A percentile compares a stretch with the other conserved stretches of the same genome.
Evolutionary conservation across 192 early-diverging fungal species (phyloP).

Genomic region (Mortierella hygrophila): DNA sequence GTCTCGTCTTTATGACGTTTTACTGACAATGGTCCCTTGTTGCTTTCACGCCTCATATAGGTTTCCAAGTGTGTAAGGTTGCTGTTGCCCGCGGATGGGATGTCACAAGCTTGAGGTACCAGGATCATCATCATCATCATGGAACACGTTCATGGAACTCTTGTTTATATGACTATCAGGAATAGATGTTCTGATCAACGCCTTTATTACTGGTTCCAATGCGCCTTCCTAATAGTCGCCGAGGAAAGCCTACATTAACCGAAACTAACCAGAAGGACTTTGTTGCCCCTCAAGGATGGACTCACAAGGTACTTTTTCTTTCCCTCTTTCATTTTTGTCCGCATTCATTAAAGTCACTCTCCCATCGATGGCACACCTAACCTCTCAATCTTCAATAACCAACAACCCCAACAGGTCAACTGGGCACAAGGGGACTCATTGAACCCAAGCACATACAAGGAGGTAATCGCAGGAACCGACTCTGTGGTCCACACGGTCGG

Average conservation of each 20-base stretch:
- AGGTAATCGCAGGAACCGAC: constrained; percentile 65
- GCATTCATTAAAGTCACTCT: neutral
- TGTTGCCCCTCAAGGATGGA: constrained; percentile 57
- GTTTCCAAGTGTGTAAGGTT: constrained; percentile 61
- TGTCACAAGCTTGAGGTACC: constrained; percentile 66
- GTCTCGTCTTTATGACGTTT: neutral
- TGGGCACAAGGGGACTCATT: constrained; percentile 77
- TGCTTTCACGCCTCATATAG: constrained; percentile 19
- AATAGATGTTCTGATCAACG: neutral
- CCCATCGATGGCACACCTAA: neutral
- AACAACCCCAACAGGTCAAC: constrained; percentile 38
- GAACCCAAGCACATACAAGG: constrained; percentile 68
- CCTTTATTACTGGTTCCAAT: neutral
- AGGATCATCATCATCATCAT: neutral
- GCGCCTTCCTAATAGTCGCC: constrained; percentile 10
- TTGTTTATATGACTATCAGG: neutral
- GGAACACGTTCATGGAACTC: neutral
- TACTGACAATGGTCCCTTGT: neutral
- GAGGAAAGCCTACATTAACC: constrained; percentile 27
- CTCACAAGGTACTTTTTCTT: constrained; percentile 18
- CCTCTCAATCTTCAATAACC: neutral
- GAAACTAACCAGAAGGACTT: constrained; percentile 66
- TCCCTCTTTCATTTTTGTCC: neutral
- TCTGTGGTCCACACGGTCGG: constrained; percentile 83
- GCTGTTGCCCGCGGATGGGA: constrained; percentile 62